Evolutionary conservation across 352 stramenopile genomes (phyloP).

Genomic region (Phytophthora fragariaefolia): DNA sequence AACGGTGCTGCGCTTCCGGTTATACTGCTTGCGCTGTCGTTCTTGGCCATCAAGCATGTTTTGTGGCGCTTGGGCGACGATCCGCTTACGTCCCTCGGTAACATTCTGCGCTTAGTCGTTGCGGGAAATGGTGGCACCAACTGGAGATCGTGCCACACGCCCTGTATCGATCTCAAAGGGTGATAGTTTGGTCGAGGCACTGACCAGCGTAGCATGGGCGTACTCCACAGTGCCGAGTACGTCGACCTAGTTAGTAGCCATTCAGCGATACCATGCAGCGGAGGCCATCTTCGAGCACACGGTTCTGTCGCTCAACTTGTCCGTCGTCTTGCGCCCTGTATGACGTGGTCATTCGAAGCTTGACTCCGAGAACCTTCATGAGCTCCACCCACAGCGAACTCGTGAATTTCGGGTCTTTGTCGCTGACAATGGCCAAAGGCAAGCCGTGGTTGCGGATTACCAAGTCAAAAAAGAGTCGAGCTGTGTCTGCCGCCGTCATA

Average conservation of each 20-base stretch:
- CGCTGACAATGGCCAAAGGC: slow-evolving; percentile 4
- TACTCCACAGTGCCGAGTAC: slow-evolving; percentile 8
- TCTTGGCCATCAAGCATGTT: slow-evolving; percentile 6
- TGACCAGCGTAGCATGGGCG: slow-evolving; percentile 8
- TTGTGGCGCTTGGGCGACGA: not conserved
- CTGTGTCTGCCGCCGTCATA: not conserved
- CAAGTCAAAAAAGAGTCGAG: slow-evolving; percentile 4
- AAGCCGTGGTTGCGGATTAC: slow-evolving; percentile 10
- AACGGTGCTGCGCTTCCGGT: not conserved
- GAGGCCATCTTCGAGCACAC: slow-evolving; percentile 4
- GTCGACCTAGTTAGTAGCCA: slow-evolving; percentile 9
- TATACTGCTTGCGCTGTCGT: not conserved
- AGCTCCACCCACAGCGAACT: slow-evolving; percentile 6
- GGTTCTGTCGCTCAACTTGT: slow-evolving; percentile 3
- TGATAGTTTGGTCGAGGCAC: slow-evolving; percentile 11
- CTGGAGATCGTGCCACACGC: slow-evolving; percentile 2
- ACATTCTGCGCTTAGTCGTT: slow-evolving; percentile 10
- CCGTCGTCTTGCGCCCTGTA: slow-evolving; percentile 8
- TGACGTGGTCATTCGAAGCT: slow-evolving; percentile 2
- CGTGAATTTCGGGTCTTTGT: slow-evolving; percentile 13
- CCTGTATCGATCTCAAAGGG: slow-evolving; percentile 20
- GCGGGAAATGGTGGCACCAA: not conserved
- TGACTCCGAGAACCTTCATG: slow-evolving; percentile 10
- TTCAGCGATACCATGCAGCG: slow-evolving; percentile 14
- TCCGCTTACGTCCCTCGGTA: not conserved